Percentiles rank a stretch among this genome's conserved stretches.
Evolutionary conservation across 2,329 filamentous ascomycete genomes (phyloP).

Genomic region (Colletotrichum spinosum): DNA sequence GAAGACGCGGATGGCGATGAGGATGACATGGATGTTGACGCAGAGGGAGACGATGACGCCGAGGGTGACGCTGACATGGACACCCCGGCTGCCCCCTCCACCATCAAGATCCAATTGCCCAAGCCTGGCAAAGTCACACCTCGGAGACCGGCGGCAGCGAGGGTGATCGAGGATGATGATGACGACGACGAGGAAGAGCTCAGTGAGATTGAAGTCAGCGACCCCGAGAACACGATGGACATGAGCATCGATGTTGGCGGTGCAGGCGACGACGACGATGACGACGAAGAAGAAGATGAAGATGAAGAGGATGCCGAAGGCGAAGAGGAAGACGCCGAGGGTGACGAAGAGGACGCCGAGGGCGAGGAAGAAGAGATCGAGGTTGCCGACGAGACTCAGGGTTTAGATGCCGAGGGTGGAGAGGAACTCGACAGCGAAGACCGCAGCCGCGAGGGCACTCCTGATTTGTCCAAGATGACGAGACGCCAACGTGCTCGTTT

Average conservation of each 20-base stretch:
- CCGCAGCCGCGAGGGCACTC: slow-evolving; percentile 61
- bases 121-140: slow-evolving; percentile 35
- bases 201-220: slow-evolving; percentile 42
- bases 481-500: slow-evolving; percentile 70
- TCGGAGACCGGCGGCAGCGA: slow-evolving; percentile 35
- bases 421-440: slow-evolving; percentile 58
- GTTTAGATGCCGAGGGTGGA: slow-evolving; percentile 53
- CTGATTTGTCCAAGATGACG: slow-evolving; percentile 70
- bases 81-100: slow-evolving; percentile 41
- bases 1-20: slow-evolving; percentile 47
- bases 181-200: slow-evolving; percentile 39
- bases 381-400: slow-evolving; percentile 30
- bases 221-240: slow-evolving; percentile 42
- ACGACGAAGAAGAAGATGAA: slow-evolving; percentile 47
- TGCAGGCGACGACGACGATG: slow-evolving; percentile 43
- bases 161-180: slow-evolving; percentile 39
- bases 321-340: slow-evolving; percentile 55
- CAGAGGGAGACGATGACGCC: slow-evolving; percentile 45
- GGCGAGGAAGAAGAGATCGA: slow-evolving; percentile 56
- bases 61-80: slow-evolving; percentile 63
- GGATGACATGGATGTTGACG: slow-evolving; percentile 52
- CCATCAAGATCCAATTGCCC: slow-evolving; percentile 38
- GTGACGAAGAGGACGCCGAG: slow-evolving; percentile 52
- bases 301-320: slow-evolving; percentile 58
- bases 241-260: slow-evolving; percentile 49